Evolutionary conservation across 2,329 filamentous ascomycete genomes (phyloP), one percentile per base, ranked within the genome.

Genomic region (Arthrinium puccinioides): DNA sequence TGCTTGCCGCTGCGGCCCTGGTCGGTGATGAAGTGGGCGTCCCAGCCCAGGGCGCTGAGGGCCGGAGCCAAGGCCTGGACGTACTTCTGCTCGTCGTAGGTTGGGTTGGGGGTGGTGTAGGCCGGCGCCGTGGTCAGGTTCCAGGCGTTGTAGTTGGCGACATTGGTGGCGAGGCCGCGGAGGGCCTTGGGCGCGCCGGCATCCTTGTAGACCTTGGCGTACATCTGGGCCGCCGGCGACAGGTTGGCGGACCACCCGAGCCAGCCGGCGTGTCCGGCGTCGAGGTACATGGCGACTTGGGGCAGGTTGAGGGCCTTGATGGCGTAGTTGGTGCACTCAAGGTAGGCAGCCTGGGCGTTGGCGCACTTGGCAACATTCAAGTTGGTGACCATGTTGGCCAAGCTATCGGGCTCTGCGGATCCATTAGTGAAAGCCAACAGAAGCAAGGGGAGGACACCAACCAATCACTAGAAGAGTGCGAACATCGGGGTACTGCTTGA

Each of bases 41-140:
- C 51, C 59, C 62, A 72, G 41, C 69, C 68, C 20, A 54, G 46
- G 1, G 63, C 52, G 2, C 66, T 62, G 21, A 86, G 73, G 18
- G 80, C 72, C 6, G 75, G 70, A 7, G 77, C 77, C 50, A 92
- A 78, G 38, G 81, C 82, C 33, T 66, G 53, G 25, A 73, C 63
- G 59, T 79, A 88, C 55, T 70, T 70, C 41, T 54, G 69, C 50
- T 67, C 65, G 46, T 78, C 74, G 47, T 70, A 74, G 49, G 67
- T 62, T 41, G 56, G 49, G 57, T 74, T 69, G 49, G 61, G 47
- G 57, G 44, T 51, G 40, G 54, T 53, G 42, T 57, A 75, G 4
- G 60, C 53, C 4, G 70, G 68, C 18, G 69, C 51, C 2, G 54
- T 50, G 41, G 48, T 46, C 21, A 68, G 48, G 43, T 55, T 59